phyloP scores from a whole-genome alignment of 352 stramenopile genomes.

The Phytophthora melonis region DNA sequence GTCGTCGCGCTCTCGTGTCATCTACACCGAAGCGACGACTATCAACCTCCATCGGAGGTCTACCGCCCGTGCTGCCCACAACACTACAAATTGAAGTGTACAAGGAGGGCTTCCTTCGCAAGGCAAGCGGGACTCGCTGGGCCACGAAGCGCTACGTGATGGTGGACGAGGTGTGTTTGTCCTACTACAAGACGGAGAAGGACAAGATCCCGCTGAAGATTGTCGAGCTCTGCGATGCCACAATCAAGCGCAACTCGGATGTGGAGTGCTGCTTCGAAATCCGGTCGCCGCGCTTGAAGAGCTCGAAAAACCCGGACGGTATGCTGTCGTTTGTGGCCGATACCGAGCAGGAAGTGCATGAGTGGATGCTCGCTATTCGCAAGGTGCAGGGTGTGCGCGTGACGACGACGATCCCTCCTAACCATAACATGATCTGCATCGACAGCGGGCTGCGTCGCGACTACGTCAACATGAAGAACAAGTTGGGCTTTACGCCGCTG shows the following conservation, averaged over 20 bases:
- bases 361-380: slow-evolving; percentile 89
- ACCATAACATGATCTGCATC: slow-evolving; percentile 93
- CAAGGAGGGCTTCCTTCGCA: slow-evolving; percentile 88
- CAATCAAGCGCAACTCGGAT: slow-evolving; percentile 83
- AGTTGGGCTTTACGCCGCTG: slow-evolving; percentile 79
- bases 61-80: slow-evolving; percentile 69
- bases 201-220: slow-evolving; percentile 89
- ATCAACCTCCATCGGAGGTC: slow-evolving; percentile 46
- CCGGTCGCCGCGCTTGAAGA: slow-evolving; percentile 84
- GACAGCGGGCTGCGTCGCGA: slow-evolving; percentile 81
- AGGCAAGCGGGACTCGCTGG: slow-evolving; percentile 83
- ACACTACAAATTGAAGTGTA: slow-evolving; percentile 81
- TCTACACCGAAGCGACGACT: slow-evolving; percentile 61
- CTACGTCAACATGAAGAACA: slow-evolving; percentile 92
- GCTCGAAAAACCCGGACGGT: slow-evolving; percentile 83
- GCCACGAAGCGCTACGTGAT: slow-evolving; percentile 91
- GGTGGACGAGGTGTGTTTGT: slow-evolving; percentile 84
- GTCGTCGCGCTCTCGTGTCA: slow-evolving; percentile 74
- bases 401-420: slow-evolving; percentile 69
- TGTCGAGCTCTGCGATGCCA: slow-evolving; percentile 83
- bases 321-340: slow-evolving; percentile 89
- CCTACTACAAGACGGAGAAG: slow-evolving; percentile 88
- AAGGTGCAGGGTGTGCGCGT: slow-evolving; percentile 87
- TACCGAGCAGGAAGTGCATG: slow-evolving; percentile 84
- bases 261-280: slow-evolving; percentile 90